A percentile compares a stretch with the other conserved stretches of the same genome.
Conservation (phyloP, 108 stramenopile genomes). For the Nannochloropsis oceanica region DNA sequence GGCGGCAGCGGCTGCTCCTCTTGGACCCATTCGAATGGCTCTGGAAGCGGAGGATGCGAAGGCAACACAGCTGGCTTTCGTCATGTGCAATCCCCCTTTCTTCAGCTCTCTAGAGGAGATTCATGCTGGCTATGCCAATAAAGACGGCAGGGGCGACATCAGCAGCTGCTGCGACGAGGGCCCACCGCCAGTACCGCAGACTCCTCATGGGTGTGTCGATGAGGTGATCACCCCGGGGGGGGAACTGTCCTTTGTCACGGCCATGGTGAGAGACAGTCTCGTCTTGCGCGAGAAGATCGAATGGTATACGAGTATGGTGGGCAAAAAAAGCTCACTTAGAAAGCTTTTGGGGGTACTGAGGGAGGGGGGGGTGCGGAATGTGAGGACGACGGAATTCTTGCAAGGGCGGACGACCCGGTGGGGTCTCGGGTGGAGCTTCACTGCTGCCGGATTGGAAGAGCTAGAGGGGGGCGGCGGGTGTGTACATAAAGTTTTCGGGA, state of each 20-base stretch:
- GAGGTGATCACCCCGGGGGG: constrained; percentile 29
- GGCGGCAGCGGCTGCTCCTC: not conserved
- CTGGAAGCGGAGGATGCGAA: constrained; percentile 2
- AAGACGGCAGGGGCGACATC: not conserved
- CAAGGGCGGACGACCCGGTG: constrained; percentile 68
- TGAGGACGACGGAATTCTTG: constrained; percentile 57
- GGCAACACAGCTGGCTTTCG: constrained; percentile 45
- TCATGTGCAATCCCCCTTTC: constrained; percentile 89
- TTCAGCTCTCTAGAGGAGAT: constrained; percentile 51
- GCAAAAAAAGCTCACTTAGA: constrained; percentile 46
- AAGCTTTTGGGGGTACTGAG: constrained; percentile 34
- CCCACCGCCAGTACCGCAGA: no score
- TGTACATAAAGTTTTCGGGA: not conserved
- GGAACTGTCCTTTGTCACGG: constrained; percentile 42
- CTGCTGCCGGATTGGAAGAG: constrained; percentile 11
- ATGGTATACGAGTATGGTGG: constrained; percentile 69
- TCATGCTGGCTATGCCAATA: not conserved
- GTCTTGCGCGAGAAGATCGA: constrained; percentile 35
- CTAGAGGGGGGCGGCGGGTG: not conserved
- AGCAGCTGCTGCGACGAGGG: not conserved
- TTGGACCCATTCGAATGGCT: constrained; percentile 1
- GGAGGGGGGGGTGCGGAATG: constrained; percentile 41
- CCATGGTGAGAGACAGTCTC: constrained; percentile 46
- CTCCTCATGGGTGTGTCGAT: not conserved
- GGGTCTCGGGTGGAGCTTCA: constrained; percentile 76